Percentiles rank a stretch among this genome's conserved stretches.
Evolutionary conservation across 2,329 filamentous ascomycete species (phyloP).

Genomic region (Zymoseptoria crescenta): DNA sequence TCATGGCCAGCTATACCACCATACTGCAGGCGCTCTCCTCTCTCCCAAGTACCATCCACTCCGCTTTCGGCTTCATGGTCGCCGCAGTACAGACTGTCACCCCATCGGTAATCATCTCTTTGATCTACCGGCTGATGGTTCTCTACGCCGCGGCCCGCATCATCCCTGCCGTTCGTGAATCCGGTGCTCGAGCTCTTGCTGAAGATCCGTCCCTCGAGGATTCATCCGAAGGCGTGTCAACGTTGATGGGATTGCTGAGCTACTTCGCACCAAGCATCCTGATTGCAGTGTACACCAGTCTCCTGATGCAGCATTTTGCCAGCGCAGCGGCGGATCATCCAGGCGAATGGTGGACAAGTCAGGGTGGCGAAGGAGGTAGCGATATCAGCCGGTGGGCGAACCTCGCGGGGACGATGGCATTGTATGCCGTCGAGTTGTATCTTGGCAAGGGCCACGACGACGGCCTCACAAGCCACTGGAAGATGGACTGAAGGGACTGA

Average conservation of each 20-base stretch:
- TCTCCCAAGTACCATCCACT: slow-evolving; percentile 75
- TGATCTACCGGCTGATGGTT: slow-evolving; percentile 87
- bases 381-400: slow-evolving; percentile 94
- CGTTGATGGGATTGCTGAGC: slow-evolving; percentile 72
- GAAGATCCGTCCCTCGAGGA: slow-evolving; percentile 83
- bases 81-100: slow-evolving; percentile 94
- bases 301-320: slow-evolving; percentile 92
- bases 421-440: slow-evolving; percentile 87
- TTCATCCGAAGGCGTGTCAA: slow-evolving; percentile 52
- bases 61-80: slow-evolving; percentile 75
- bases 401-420: slow-evolving; percentile 73
- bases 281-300: slow-evolving; percentile 91
- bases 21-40: slow-evolving; percentile 75
- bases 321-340: slow-evolving; percentile 52
- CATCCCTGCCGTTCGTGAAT: slow-evolving; percentile 85
- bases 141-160: slow-evolving; percentile 94
- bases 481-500: slow-evolving; percentile 36
- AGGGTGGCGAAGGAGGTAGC: slow-evolving; percentile 72
- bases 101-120: slow-evolving; percentile 88
- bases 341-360: slow-evolving; percentile 73
- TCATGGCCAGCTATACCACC: slow-evolving; percentile 97
- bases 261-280: slow-evolving; percentile 94
- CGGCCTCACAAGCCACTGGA: slow-evolving; percentile 75
- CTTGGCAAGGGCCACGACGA: slow-evolving; percentile 77
- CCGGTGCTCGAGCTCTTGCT: slow-evolving; percentile 72